Conservation (phyloP, 164 flowering plant genomes). For the grape (Vitis vinifera) region DNA sequence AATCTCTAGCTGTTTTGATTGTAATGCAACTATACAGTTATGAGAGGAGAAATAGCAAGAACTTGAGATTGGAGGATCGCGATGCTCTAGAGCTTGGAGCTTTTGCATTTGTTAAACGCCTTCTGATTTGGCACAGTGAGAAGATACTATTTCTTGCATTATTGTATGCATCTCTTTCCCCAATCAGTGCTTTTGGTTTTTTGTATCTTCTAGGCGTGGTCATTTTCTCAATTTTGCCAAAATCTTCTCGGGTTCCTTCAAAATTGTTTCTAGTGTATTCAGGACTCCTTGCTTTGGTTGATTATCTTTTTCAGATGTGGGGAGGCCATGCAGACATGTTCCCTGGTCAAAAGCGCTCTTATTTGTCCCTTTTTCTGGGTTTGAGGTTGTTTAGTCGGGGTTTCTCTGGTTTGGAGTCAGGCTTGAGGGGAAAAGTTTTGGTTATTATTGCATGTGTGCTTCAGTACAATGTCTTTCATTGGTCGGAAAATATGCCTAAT, state of each 20-base stretch:
- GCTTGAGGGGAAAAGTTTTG: conserved; percentile 72
- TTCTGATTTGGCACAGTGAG: conserved; percentile 71
- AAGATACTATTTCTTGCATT: conserved; percentile 59
- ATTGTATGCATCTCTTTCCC: conserved; percentile 73
- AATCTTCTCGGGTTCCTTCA: conserved; percentile 68
- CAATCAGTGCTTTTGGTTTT: conserved; percentile 78
- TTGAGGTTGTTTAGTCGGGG: conserved; percentile 49
- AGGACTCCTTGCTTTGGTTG: conserved; percentile 52
- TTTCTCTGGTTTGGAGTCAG: conserved; percentile 70
- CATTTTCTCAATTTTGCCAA: conserved; percentile 56
- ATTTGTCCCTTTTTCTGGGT: conserved; percentile 55
- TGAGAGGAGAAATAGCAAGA: conserved; percentile 72
- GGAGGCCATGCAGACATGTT: conserved; percentile 69
- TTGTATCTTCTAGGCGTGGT: conserved; percentile 71
- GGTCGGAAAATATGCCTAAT: conserved; percentile 62
- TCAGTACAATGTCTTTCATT: conserved; percentile 72
- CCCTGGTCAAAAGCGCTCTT: conserved; percentile 64
- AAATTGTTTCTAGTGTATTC: conserved; percentile 58
- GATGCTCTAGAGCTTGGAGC: conserved; percentile 33
- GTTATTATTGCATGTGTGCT: conserved; percentile 75
- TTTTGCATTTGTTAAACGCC: conserved; percentile 48
- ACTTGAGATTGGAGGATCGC: conserved; percentile 20
- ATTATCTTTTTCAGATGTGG: conserved; percentile 83
- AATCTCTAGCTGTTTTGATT: conserved; percentile 64
- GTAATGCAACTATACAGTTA: conserved; percentile 89